Conservation (phyloP, 2,329 filamentous ascomycete genomes). For the Aspergillus terreus region DNA sequence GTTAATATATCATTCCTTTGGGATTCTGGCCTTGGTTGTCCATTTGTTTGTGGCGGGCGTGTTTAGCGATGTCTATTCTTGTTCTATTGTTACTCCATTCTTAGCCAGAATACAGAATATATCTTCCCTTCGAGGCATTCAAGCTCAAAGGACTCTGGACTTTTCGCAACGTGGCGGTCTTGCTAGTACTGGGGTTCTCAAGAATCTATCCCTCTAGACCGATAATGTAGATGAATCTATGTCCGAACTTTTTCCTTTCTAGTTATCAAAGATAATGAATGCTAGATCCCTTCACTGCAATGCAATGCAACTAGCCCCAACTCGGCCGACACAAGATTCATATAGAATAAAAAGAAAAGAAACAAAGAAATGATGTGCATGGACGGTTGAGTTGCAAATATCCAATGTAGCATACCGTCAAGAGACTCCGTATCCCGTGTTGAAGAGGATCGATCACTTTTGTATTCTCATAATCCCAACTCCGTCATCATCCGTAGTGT, state of each 20-base stretch:
- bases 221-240: too few species aligned
- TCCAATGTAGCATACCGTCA: slow-evolving; percentile 4
- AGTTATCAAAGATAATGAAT: not conserved
- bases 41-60: not conserved
- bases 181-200: too few species aligned
- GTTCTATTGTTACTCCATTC: not conserved
- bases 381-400: slow-evolving; percentile 7
- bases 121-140: not conserved
- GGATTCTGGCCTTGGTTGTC: not conserved
- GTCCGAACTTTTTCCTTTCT: too few species aligned
- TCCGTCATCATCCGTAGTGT: slow-evolving; percentile 22
- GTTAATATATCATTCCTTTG: not conserved
- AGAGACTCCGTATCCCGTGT: slow-evolving; percentile 25
- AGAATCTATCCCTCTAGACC: too few species aligned
- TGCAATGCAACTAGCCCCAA: not conserved
- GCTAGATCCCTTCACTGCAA: not conserved
- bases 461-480: slow-evolving; percentile 17
- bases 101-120: not conserved
- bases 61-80: not conserved
- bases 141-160: too few species aligned
- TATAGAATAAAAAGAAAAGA: not conserved
- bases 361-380: not conserved
- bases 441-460: slow-evolving; percentile 23
- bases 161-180: too few species aligned
- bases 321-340: not conserved